Evolutionary conservation across 345 rosid genomes (phyloP).

Genomic region (Salix udensis): DNA sequence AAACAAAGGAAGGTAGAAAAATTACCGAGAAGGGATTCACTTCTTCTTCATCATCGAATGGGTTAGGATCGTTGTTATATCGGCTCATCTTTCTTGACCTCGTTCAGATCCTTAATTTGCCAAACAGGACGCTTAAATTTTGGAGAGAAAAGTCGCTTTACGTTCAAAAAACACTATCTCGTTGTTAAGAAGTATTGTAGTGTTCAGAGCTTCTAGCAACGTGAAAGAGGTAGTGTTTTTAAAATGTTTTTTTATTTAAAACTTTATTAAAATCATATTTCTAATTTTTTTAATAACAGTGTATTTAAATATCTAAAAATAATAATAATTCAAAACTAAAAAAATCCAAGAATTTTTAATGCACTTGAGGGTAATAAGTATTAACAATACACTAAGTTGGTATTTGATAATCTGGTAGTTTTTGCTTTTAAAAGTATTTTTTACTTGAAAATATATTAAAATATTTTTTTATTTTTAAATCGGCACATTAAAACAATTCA

Average conservation of each 20-base stretch:
- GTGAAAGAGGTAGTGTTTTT: background rate
- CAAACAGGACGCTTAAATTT: background rate
- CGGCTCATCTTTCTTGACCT: slow-evolving; percentile 52
- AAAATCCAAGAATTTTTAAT: too few species aligned
- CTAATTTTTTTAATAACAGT: too few species aligned
- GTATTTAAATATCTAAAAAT: too few species aligned
- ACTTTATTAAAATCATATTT: too few species aligned
- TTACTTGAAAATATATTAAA: too few species aligned
- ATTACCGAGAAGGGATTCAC: slow-evolving; percentile 96
- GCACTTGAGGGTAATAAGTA: too few species aligned
- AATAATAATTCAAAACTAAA: too few species aligned
- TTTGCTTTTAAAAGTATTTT: too few species aligned
- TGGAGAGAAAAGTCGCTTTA: background rate
- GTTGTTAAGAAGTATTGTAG: background rate
- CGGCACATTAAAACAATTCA: too few species aligned
- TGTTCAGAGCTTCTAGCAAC: background rate
- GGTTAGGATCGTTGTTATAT: slow-evolving; percentile 71
- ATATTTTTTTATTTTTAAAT: too few species aligned
- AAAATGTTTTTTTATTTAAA: background rate
- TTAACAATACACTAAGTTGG: too few species aligned
- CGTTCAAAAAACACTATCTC: background rate
- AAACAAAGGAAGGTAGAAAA: background rate
- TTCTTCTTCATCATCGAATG: slow-evolving; percentile 84
- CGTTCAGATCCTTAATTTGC: slow-evolving; percentile 33
- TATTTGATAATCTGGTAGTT: too few species aligned